Evolutionary conservation across 495 filamentous ascomycete genomes (phyloP).

Genomic region (Beverwykella pulmonaria): DNA sequence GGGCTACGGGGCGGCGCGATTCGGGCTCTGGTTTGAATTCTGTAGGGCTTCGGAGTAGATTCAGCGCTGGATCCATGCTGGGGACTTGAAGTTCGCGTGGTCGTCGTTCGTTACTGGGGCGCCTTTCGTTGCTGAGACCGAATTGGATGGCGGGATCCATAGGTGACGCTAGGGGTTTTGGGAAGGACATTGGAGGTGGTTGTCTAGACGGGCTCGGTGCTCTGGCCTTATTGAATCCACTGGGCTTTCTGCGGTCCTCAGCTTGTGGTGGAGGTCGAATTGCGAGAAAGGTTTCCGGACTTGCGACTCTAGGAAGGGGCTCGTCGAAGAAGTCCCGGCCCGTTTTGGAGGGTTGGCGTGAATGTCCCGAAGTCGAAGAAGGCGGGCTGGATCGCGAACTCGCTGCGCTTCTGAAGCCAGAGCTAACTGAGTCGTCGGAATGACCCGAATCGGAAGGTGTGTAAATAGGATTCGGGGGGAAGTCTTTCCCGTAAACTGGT

Average conservation of each 20-base stretch:
- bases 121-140: slow-evolving; percentile 46
- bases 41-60: slow-evolving; percentile 14
- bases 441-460: slow-evolving; percentile 66
- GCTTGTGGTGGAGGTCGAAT: neutral
- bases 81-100: slow-evolving; percentile 38
- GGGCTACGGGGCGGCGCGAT: neutral
- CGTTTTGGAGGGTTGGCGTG: slow-evolving; percentile 23
- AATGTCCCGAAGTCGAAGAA: slow-evolving; percentile 29
- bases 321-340: slow-evolving; percentile 21
- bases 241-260: slow-evolving; percentile 6
- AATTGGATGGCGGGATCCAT: slow-evolving; percentile 60
- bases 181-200: slow-evolving; percentile 4
- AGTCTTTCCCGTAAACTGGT: slow-evolving; percentile 51
- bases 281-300: slow-evolving; percentile 13
- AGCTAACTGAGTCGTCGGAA: slow-evolving; percentile 67
- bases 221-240: slow-evolving; percentile 23
- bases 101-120: slow-evolving; percentile 42
- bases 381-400: slow-evolving; percentile 74
- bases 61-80: slow-evolving; percentile 8
- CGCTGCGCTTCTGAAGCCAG: slow-evolving; percentile 60
- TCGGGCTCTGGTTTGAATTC: neutral
- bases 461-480: slow-evolving; percentile 59
- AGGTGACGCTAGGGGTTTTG: slow-evolving; percentile 55
- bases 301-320: slow-evolving; percentile 19
- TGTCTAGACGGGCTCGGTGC: slow-evolving; percentile 25